Evolutionary conservation across 2,329 filamentous ascomycete species (phyloP).

Genomic region (Microcera coccophila): DNA sequence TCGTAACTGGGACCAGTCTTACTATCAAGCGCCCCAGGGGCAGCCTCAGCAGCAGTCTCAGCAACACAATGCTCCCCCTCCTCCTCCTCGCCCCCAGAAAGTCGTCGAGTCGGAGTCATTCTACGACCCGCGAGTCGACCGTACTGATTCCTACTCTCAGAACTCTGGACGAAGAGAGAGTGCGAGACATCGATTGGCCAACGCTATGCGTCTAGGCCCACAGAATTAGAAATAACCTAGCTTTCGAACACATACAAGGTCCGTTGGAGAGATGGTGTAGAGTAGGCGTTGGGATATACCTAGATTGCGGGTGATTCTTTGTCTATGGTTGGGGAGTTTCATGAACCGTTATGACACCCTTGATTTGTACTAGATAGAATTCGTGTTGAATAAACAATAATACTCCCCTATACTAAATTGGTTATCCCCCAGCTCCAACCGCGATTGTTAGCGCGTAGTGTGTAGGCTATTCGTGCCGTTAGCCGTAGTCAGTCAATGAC

Average conservation of each 20-base stretch:
- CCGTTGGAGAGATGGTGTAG: constrained; percentile 7
- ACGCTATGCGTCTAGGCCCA: constrained; percentile 43
- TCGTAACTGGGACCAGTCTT: constrained; percentile 31
- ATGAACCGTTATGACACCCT: background rate
- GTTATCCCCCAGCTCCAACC: too few species aligned
- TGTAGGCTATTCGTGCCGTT: too few species aligned
- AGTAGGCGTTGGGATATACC: constrained; percentile 19
- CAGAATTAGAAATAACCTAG: constrained; percentile 39
- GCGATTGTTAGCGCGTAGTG: too few species aligned
- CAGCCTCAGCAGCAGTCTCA: constrained; percentile 12
- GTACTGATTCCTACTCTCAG: constrained; percentile 20
- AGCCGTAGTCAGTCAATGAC: too few species aligned
- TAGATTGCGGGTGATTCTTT: constrained; percentile 13
- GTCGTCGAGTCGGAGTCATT: constrained; percentile 34
- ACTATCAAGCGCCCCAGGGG: constrained; percentile 16
- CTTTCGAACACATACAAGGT: background rate
- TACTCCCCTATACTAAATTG: too few species aligned
- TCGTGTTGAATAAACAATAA: background rate
- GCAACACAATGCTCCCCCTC: constrained; percentile 31
- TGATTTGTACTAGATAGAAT: background rate
- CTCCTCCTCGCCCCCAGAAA: constrained; percentile 37
- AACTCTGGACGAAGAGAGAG: constrained; percentile 29
- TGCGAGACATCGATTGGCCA: constrained; percentile 32
- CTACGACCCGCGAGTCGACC: constrained; percentile 26
- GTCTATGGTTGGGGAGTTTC: constrained; percentile 3